Conservation (phyloP, 495 filamentous ascomycete species). For the Penicillium cosmopolitanum region DNA sequence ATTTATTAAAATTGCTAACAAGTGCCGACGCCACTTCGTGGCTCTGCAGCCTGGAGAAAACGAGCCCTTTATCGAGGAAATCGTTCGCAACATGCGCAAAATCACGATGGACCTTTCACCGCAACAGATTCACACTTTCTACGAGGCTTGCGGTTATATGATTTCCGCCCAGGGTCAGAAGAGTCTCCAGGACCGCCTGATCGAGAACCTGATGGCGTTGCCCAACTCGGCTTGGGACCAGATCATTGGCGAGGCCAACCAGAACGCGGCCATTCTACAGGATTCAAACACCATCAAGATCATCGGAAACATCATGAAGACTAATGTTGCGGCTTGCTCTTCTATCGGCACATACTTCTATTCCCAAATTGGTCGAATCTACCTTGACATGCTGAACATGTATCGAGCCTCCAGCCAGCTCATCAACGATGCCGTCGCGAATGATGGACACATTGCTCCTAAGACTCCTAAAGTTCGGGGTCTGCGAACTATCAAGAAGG, state of each 20-base stretch:
- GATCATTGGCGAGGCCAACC: conserved; percentile 84
- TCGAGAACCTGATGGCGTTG: conserved; percentile 87
- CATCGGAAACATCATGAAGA: conserved; percentile 99
- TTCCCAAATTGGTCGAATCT: conserved; percentile 97
- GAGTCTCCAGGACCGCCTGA: conserved; percentile 84
- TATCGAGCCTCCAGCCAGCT: conserved; percentile 94
- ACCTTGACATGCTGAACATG: conserved; percentile 98
- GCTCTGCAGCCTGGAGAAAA: conserved; percentile 91
- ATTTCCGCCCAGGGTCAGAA: conserved; percentile 96
- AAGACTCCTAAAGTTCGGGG: conserved; percentile 96
- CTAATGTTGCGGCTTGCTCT: conserved; percentile 94
- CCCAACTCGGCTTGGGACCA: conserved; percentile 94
- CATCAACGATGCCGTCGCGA: conserved; percentile 86
- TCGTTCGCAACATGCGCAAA: conserved; percentile 90
- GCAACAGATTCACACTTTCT: conserved; percentile 98
- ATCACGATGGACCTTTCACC: conserved; percentile 94
- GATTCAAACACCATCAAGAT: conserved; percentile 95
- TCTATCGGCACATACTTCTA: conserved; percentile 98
- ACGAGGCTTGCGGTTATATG: conserved; percentile 99
- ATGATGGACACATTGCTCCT: conserved; percentile 89
- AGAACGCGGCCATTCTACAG: conserved; percentile 80
- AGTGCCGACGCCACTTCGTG: conserved; percentile 97
- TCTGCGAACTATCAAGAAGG: conserved; percentile 97
- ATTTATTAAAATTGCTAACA: conserved; percentile 99
- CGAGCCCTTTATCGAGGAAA: conserved; percentile 98